Conservation (phyloP, 2,329 filamentous ascomycete species). For the Fusarium brevicatenulatum region DNA sequence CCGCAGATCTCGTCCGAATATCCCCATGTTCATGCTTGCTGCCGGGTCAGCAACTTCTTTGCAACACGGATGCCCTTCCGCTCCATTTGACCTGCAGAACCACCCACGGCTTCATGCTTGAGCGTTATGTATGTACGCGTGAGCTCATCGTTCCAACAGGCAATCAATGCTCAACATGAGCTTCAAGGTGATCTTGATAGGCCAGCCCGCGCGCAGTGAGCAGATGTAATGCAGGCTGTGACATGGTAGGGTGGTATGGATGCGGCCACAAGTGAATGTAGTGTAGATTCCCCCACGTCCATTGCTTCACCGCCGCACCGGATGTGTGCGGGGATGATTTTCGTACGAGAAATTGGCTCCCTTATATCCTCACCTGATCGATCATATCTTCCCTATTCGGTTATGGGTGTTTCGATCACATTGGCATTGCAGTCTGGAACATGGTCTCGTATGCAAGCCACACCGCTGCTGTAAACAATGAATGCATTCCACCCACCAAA, state of each 20-base stretch:
- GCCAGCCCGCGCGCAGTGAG: conserved; percentile 17
- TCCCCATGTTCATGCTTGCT: conserved; percentile 26
- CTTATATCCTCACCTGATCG: conserved; percentile 31
- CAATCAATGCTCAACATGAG: conserved; percentile 13
- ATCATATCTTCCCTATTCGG: conserved; percentile 23
- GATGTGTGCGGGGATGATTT: conserved; percentile 21
- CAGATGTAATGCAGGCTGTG: conserved; percentile 29
- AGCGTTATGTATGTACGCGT: conserved; percentile 24
- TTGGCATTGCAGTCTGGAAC: conserved; percentile 19
- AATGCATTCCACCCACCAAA: background rate
- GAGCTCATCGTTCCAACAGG: conserved; percentile 21
- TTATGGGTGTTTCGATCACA: conserved; percentile 1
- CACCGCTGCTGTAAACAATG: conserved; percentile 23
- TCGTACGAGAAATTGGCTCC: conserved; percentile 21
- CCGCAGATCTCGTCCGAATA: conserved; percentile 18
- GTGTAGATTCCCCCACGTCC: conserved; percentile 24
- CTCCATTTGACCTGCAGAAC: conserved; percentile 29
- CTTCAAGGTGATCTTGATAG: conserved; percentile 26
- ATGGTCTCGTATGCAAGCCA: conserved; percentile 17
- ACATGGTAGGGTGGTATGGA: conserved; percentile 36
- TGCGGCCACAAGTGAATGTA: conserved; percentile 21
- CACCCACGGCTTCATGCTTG: conserved; percentile 20
- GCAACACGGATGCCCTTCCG: conserved; percentile 20
- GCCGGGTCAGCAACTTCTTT: conserved; percentile 10
- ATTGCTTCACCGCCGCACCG: conserved; percentile 32